Evolutionary conservation across 1,284 basidiomycete genomes (phyloP).

Genomic region (Cryptococcus maquisensis): DNA sequence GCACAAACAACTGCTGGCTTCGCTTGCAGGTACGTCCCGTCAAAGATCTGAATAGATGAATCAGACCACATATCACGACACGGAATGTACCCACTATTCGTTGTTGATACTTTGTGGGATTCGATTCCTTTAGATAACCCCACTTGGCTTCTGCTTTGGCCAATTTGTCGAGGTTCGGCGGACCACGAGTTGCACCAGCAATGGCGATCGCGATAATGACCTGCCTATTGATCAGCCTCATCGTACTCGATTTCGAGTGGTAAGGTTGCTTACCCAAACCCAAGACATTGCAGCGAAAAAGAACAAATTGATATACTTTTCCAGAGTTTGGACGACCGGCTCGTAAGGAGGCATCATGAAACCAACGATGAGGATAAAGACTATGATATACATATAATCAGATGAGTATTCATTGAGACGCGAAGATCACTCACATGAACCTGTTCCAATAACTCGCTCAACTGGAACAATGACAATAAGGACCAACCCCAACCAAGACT

Average conservation of each 20-base stretch:
- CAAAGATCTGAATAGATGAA: conserved; percentile 27
- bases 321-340: conserved; percentile 41
- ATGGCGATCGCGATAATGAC: conserved; percentile 31
- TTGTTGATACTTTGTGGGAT: conserved; percentile 15
- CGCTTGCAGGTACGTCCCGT: conserved; percentile 44
- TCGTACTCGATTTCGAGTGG: neutral
- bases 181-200: conserved; percentile 22
- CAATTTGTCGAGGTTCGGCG: conserved; percentile 20
- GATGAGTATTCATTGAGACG: neutral
- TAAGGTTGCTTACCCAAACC: conserved; percentile 36
- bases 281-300: conserved; percentile 40
- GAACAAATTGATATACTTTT: conserved; percentile 39
- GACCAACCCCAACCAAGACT: conserved; percentile 46
- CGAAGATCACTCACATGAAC: conserved; percentile 34
- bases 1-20: conserved; percentile 36
- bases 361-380: conserved; percentile 39
- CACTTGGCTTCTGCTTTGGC: conserved; percentile 28
- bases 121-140: conserved; percentile 11
- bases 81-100: conserved; percentile 14
- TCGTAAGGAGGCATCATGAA: conserved; percentile 42
- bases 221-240: neutral
- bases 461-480: conserved; percentile 37
- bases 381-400: conserved; percentile 10
- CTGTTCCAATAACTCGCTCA: conserved; percentile 35
- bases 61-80: neutral